Evolutionary conservation across 1,284 basidiomycete species (phyloP), one percentile per base, ranked within the genome.

Genomic region (Rugosomyces carneus): DNA sequence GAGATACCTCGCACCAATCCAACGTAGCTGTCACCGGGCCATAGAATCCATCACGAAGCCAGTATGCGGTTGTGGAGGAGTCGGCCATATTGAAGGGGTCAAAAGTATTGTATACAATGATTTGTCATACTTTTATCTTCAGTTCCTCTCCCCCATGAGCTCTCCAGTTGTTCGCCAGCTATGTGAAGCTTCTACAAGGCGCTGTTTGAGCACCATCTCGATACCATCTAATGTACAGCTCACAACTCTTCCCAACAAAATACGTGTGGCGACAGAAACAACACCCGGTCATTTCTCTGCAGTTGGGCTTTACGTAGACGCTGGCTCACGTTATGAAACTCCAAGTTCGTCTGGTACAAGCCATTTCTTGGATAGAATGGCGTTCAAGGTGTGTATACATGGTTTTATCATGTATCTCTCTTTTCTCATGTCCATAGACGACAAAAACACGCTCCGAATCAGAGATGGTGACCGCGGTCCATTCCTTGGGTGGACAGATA

Each of bases 271-370:
- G 11, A 96, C 93, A 9, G 92, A 97, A 66, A 73, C 78, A 1
- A 88, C 88, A 1, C 93, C 93, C 0, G 92, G 93, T 7, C 93
- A 99, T 68, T 98, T 99, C 65, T 89, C 93, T 42, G 88, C 93
- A 1, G 78, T 96, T 1, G 95, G 94, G 13, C 78, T 99, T 27
- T 98, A 94, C 59, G 77, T 98, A 53, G 93, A 97, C 63, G 91
- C 92, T 3, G 95, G 96, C 18, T 85, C 90, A 29, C 78, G 95
- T n/a, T 95, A 89, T 72, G 95, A 99, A 66, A 82, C 78, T 10
- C 68, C 76, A 7, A 69, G 78, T 42, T 88, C 79, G 0, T 83
- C 81, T 15, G 95, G 95, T 0, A 83, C 85, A 5, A 92, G 90
- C 53, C 93, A 98, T 74, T 86, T 98, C 58, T 63, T 97, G 31